A percentile compares a stretch with the other conserved stretches of the same genome.
Evolutionary conservation across 192 early-diverging fungal genomes (phyloP).

Genomic region (Oehlia diaphana): DNA sequence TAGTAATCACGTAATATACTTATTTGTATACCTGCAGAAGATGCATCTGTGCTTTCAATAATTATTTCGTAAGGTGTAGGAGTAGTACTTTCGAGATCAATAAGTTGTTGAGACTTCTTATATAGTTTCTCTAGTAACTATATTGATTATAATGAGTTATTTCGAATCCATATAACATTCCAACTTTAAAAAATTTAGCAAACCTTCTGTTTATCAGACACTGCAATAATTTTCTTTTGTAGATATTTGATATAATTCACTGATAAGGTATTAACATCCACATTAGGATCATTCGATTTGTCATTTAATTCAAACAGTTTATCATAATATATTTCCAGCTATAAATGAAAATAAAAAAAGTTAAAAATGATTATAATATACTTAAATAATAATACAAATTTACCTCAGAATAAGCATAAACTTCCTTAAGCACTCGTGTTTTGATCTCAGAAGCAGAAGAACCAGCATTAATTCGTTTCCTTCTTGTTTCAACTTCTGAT

Average conservation of each 20-base stretch:
- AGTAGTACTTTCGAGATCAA: conserved; percentile 28
- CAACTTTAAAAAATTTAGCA: background rate
- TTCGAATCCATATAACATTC: no score
- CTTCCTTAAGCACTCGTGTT: conserved; percentile 64
- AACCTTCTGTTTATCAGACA: conserved; percentile 26
- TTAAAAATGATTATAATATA: background rate
- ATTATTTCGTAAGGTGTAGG: conserved; percentile 49
- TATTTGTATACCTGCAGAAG: conserved; percentile 32
- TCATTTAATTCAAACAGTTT: conserved; percentile 33
- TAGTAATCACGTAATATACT: background rate
- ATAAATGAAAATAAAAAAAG: background rate
- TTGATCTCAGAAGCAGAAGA: conserved; percentile 60
- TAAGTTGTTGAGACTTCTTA: conserved; percentile 36
- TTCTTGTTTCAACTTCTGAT: conserved; percentile 63
- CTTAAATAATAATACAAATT: background rate
- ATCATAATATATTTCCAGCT: conserved; percentile 44
- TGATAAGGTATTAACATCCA: conserved; percentile 19
- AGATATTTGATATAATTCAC: conserved; percentile 32
- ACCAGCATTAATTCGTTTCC: conserved; percentile 67
- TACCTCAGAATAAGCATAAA: conserved; percentile 60
- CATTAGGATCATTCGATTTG: conserved; percentile 17
- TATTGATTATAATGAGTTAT: background rate
- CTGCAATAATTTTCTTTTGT: conserved; percentile 38
- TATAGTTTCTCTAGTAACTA: conserved; percentile 42
- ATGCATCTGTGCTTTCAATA: conserved; percentile 47